Evolutionary conservation across 164 flowering plant genomes (phyloP), one percentile per base, ranked within the genome.

Genomic region (Chimonanthus praecox): DNA sequence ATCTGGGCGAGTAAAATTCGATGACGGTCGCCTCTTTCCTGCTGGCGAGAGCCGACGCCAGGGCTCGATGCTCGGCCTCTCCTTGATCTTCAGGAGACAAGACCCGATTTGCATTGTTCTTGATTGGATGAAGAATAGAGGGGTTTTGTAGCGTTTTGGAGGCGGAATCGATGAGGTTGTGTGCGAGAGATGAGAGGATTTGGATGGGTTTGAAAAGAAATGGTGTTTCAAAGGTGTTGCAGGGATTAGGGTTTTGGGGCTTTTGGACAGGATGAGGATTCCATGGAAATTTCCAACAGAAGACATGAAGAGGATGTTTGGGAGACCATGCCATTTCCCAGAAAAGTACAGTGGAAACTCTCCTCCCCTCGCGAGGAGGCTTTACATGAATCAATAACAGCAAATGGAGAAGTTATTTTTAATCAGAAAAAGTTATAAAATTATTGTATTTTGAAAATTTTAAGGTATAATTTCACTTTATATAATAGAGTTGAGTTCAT

Each of bases 1-100:
- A 96, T 46, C 91, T 96, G 7, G 97, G 97, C 0, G 99, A 94
- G 83, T 94, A 94, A 76, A 96, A 96, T 74, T 96, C 98, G 50
- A 94, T 64, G 69, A 96, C 83, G 0, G 97, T 96, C 33, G 97
- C 98, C 67, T 86, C 97, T 69, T 92, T 96, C 69, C 87, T 85
- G 64, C 87, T 88, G 2, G 92, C 89, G 70, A 96, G 76, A 0
- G 99, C 99, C 6, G 78, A 73, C 1, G 98, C 99, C 11, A 96
- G 78, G 0, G 98, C 99, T 64, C 92, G 80, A 9, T 88, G 97
- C 83, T 96, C 99, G 4, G 91, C 88, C 75, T 94, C 98, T 15
- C 89, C 98, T 80, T 91, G 98, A 71, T 89, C 97, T 48, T 80
- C 89, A 0, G 88, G 81, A 76, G 80, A 83, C 80, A 84, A 78